Evolutionary conservation across 2,329 filamentous ascomycete genomes (phyloP).

Genomic region (Xylariomycetidae sp.): DNA sequence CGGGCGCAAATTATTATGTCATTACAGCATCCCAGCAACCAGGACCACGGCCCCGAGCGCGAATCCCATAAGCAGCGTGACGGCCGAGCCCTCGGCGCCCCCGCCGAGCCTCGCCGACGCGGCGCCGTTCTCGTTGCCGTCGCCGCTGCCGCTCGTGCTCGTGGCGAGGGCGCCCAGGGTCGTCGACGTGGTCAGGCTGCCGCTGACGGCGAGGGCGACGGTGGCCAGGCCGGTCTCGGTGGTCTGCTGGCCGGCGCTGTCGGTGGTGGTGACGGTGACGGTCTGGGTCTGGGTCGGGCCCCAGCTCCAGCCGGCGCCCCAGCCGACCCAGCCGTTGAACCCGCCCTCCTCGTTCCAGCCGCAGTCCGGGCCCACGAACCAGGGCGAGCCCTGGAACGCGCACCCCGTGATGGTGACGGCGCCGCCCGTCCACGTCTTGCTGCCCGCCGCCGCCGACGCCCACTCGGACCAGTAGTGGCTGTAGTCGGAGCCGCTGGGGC

Average conservation of each 20-base stretch:
- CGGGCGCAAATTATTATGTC: too few species aligned
- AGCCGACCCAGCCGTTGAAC: conserved; percentile 35
- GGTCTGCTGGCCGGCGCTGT: conserved; percentile 21
- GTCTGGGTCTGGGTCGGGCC: conserved; percentile 29
- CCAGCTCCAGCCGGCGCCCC: conserved; percentile 37
- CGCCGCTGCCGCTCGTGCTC: conserved; percentile 8
- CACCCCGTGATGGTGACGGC: conserved; percentile 39
- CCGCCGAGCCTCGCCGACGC: conserved; percentile 7
- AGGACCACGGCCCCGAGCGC: conserved; percentile 21
- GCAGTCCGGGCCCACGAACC: conserved; percentile 33
- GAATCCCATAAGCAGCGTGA: conserved; percentile 23
- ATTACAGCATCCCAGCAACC: conserved; percentile 24
- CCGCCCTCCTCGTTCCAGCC: conserved; percentile 31
- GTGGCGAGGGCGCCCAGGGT: conserved; percentile 16
- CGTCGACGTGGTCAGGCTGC: conserved; percentile 26
- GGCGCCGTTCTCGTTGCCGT: conserved; percentile 10
- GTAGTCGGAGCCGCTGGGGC: conserved; percentile 12
- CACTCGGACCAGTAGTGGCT: conserved; percentile 25
- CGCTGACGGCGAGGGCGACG: conserved; percentile 27
- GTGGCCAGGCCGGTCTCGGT: conserved; percentile 24
- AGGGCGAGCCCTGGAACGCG: conserved; percentile 34
- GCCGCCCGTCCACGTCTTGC: conserved; percentile 32
- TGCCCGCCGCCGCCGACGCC: conserved; percentile 23
- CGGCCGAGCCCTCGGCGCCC: conserved; percentile 18
- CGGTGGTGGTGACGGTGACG: conserved; percentile 30